A percentile compares a stretch with the other conserved stretches of the same genome.
Conservation (phyloP, 768 basidiomycete species). For the Baorangia bicolor region DNA sequence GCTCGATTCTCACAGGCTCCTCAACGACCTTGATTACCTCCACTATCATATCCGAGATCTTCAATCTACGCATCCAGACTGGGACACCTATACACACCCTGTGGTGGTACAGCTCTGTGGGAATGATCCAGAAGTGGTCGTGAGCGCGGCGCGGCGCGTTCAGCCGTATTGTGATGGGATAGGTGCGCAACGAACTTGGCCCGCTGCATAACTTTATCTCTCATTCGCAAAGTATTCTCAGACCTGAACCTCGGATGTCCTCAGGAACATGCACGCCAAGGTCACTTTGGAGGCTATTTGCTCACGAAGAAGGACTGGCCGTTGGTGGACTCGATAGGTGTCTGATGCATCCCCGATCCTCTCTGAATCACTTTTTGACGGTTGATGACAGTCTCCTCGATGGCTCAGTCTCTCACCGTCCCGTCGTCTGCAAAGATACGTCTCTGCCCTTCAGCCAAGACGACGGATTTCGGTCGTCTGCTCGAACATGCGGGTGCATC, state of each 20-base stretch:
- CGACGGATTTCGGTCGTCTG: conserved; percentile 52
- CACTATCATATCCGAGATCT: conserved; percentile 63
- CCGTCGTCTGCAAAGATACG: conserved; percentile 67
- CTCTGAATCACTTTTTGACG: neutral
- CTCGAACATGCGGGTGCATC: conserved; percentile 67
- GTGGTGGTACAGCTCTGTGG: conserved; percentile 76
- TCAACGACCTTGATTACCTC: conserved; percentile 64
- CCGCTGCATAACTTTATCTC: neutral
- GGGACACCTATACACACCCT: conserved; percentile 36
- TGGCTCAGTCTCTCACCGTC: conserved; percentile 60
- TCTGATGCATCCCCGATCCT: neutral
- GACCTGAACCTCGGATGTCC: conserved; percentile 85
- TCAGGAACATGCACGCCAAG: conserved; percentile 63
- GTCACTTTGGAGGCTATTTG: conserved; percentile 76
- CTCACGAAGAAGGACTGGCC: conserved; percentile 73
- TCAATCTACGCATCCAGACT: conserved; percentile 16
- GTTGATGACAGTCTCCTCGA: conserved; percentile 52
- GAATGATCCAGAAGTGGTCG: conserved; percentile 60
- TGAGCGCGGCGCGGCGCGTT: conserved; percentile 58
- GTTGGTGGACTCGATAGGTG: conserved; percentile 63
- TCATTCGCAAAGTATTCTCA: conserved; percentile 29
- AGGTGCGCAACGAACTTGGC: conserved; percentile 40
- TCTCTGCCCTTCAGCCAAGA: conserved; percentile 52
- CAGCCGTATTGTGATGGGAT: conserved; percentile 66
- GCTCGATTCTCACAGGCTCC: conserved; percentile 60